A percentile compares a stretch with the other conserved stretches of the same genome.
phyloP scores from a whole-genome alignment of 176 grass and related monocot species.

The Musa troglodytarum region DNA sequence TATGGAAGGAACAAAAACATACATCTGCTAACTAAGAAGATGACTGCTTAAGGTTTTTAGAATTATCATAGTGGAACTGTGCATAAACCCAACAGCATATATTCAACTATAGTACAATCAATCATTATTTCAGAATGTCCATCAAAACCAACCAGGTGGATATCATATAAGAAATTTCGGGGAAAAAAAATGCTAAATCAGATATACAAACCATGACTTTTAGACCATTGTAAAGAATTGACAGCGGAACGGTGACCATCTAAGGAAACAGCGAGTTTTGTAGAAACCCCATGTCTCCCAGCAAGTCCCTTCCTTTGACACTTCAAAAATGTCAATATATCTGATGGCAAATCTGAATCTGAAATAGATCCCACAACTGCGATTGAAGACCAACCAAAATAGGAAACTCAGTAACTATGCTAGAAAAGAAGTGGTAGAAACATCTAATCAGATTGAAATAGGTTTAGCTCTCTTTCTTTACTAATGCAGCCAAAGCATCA shows the following conservation, averaged over 20 bases:
- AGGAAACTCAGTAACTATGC: background rate
- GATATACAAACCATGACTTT: slow-evolving; percentile 43
- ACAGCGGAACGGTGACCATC: slow-evolving; percentile 49
- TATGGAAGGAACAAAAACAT: background rate
- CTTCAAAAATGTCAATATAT: slow-evolving; percentile 41
- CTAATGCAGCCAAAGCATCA: background rate
- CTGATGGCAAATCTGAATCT: slow-evolving; percentile 42
- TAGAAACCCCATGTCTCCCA: slow-evolving; percentile 28
- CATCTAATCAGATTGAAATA: background rate
- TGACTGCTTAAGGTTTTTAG: background rate
- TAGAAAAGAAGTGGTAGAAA: background rate
- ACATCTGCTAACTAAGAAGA: background rate
- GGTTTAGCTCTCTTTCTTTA: too few species aligned
- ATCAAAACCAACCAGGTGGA: background rate
- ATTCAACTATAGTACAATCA: background rate
- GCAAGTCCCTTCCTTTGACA: slow-evolving; percentile 25
- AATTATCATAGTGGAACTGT: background rate
- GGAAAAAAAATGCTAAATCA: background rate
- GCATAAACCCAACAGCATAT: background rate
- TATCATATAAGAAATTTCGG: background rate
- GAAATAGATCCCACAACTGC: slow-evolving; percentile 40
- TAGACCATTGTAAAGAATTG: slow-evolving; percentile 72
- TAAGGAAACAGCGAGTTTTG: slow-evolving; percentile 45
- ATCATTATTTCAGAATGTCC: background rate
- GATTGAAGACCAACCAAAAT: slow-evolving; percentile 15